phyloP scores from a whole-genome alignment of 495 filamentous ascomycete species.

The Neurospora tetraspora region DNA sequence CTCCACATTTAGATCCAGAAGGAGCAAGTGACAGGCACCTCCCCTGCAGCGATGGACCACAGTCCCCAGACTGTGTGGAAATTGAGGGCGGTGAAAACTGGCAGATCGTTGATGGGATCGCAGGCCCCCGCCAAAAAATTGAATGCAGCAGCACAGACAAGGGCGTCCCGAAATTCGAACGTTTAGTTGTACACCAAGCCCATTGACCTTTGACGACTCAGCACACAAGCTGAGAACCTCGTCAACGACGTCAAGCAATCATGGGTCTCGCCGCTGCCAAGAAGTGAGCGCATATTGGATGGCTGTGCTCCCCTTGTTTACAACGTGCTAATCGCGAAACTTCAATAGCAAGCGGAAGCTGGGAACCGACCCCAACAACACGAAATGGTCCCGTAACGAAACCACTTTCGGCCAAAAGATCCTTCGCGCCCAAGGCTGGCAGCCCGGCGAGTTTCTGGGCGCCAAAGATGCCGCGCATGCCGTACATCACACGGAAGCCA shows the following conservation, averaged over 20 bases:
- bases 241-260: constrained; percentile 5
- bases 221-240: constrained; percentile 5
- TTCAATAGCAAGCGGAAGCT: constrained; percentile 64
- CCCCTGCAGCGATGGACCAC: constrained; percentile 1
- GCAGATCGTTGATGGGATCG: constrained; percentile 10
- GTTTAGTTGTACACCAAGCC: background rate
- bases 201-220: constrained; percentile 5
- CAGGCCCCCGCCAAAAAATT: constrained; percentile 19
- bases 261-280: constrained; percentile 71
- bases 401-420: constrained; percentile 77
- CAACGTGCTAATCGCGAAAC: background rate
- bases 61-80: background rate
- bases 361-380: constrained; percentile 87
- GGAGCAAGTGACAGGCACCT: background rate
- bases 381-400: constrained; percentile 75
- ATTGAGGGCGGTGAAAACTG: constrained; percentile 13
- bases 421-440: constrained; percentile 80
- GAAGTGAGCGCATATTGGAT: constrained; percentile 42
- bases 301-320: background rate
- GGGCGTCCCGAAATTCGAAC: background rate
- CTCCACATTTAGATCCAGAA: background rate
- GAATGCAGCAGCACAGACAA: background rate
- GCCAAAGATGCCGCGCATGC: constrained; percentile 61
- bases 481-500: constrained; percentile 63
- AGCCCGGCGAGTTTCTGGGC: constrained; percentile 71